Evolutionary conservation across 129 eudicot genomes (phyloP).

Genomic region (Cynara cardunculus): DNA sequence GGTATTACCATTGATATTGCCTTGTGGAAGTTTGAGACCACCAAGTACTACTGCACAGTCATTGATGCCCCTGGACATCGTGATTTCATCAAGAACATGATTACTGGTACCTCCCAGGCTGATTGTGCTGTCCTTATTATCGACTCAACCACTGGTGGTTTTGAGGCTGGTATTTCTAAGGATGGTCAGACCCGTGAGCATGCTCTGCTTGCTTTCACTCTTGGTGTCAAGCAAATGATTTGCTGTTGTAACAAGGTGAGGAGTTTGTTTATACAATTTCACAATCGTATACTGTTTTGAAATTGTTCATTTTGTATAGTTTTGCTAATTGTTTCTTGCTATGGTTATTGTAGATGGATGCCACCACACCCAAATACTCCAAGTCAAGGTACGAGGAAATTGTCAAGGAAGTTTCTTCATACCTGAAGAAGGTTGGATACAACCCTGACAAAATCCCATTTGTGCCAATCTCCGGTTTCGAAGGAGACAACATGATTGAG

Average conservation of each 20-base stretch:
- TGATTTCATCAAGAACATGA: slow-evolving; percentile 62
- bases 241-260: slow-evolving; percentile 50
- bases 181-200: slow-evolving; percentile 66
- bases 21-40: slow-evolving; percentile 59
- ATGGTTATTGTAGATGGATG: slow-evolving; percentile 32
- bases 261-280: neutral
- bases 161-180: slow-evolving; percentile 56
- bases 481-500: slow-evolving; percentile 55
- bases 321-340: neutral
- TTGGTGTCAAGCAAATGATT: slow-evolving; percentile 62
- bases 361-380: slow-evolving; percentile 49
- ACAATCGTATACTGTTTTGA: neutral
- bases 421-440: slow-evolving; percentile 53
- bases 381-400: slow-evolving; percentile 45
- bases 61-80: slow-evolving; percentile 63
- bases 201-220: slow-evolving; percentile 58
- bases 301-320: neutral
- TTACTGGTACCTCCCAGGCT: slow-evolving; percentile 62
- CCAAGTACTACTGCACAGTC: slow-evolving; percentile 62
- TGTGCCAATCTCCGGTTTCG: slow-evolving; percentile 47
- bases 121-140: slow-evolving; percentile 57
- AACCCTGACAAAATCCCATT: slow-evolving; percentile 50
- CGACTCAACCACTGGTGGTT: slow-evolving; percentile 64
- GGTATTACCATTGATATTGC: slow-evolving; percentile 65
- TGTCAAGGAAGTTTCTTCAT: slow-evolving; percentile 47